Base-by-base conservation (phyloP, 1,139 yeast genomes). In the Pichia sp. region DNA sequence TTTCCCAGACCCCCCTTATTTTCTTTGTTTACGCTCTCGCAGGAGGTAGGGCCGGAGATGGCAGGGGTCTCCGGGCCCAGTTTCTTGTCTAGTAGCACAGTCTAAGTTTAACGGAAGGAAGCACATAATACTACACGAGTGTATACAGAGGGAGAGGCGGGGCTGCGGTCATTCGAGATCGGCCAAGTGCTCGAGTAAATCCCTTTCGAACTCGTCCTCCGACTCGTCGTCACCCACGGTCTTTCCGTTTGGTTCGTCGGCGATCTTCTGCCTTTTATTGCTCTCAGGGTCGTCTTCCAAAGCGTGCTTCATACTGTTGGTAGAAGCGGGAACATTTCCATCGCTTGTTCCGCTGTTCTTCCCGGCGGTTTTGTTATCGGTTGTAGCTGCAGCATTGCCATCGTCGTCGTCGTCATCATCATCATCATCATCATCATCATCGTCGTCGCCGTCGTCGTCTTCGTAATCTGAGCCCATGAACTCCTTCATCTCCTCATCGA, bases 401-500 rank as follows among this genome's bases (percentile, higher is more conserved):
- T 3, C 24, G n/a, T n/a, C 59, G 7, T 50, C 57, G 5, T 54
- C 62, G 10, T 57, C 63, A 6, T 50, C 61, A 12, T 51, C 58
- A 14, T 48, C 58, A 14, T 54, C 55, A 3, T 53, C 63, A 27
- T 50, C 71, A 14, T 66, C 71, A 36, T 56, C 60, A 27, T 58
- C 59, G 1, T 56, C 64, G 6, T 59, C 61, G 7, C 58, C 76
- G 6, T 53, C 79, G 12, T 75, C 80, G 33, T 75, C 84, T 7
- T 78, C 84, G 53, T 79, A 76, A 48, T 77, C 73, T 36, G 78
- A 82, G 0, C 84, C 85, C 61, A 81, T 70, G 64, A 82, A 82
- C 57, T 81, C 85, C 55, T 80, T 83, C 53, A 82, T 81, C 62
- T 82, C 87, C 56, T 78, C 80, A 58, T 78, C 79, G 29, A 83